Conservation (phyloP, 805 yeast species). For the Hanseniaspora lindneri region DNA sequence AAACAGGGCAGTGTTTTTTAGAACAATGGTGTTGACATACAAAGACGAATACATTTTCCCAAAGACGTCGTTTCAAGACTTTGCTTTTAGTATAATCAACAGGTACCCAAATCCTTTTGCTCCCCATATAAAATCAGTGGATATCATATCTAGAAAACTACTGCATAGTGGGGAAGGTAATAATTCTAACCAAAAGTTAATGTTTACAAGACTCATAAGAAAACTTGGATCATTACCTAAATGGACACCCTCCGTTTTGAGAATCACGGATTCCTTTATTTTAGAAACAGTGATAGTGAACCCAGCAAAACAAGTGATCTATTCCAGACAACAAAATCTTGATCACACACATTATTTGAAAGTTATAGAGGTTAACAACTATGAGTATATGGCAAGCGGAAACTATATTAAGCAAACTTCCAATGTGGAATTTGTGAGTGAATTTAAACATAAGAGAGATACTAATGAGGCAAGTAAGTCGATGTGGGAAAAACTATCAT, state of each 20-base stretch:
- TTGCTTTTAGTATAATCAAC: constrained; percentile 64
- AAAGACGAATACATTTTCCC: constrained; percentile 42
- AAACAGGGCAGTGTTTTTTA: too few species aligned
- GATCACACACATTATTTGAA: constrained; percentile 71
- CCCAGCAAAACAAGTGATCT: constrained; percentile 2
- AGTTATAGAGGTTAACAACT: constrained; percentile 65
- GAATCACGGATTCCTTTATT: constrained; percentile 13
- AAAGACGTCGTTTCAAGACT: constrained; percentile 55
- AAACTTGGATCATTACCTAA: constrained; percentile 72
- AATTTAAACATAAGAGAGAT: constrained; percentile 36
- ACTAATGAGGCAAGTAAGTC: not conserved
- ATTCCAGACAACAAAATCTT: constrained; percentile 47
- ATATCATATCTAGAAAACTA: constrained; percentile 33
- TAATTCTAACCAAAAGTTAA: constrained; percentile 42
- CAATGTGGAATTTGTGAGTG: constrained; percentile 58
- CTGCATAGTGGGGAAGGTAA: not conserved
- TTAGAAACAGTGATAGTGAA: constrained; percentile 8
- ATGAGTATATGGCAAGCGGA: constrained; percentile 30
- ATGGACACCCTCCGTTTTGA: constrained; percentile 37
- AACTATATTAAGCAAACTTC: constrained; percentile 39
- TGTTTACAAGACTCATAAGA: constrained; percentile 59
- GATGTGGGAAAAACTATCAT: constrained; percentile 12
- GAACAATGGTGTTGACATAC: constrained; percentile 25
- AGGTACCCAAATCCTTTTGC: constrained; percentile 70
- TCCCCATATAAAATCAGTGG: constrained; percentile 71